Conservation (phyloP, 2,329 filamentous ascomycete genomes). For the Fusarium concolor region DNA sequence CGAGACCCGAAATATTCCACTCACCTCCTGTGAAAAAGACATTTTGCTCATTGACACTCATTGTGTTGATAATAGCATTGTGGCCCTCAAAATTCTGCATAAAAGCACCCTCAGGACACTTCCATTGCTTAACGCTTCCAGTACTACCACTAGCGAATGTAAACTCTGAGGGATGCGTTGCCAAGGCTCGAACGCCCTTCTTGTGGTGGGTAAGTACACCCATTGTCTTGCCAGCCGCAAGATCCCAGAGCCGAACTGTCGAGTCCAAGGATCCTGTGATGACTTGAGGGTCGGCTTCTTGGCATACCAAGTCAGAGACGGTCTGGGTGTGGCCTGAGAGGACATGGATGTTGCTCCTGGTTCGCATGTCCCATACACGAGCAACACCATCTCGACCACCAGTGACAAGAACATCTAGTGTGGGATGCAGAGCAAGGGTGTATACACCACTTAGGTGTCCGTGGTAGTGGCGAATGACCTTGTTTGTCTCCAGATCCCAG, state of each 20-base stretch:
- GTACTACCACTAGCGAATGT: conserved; percentile 95
- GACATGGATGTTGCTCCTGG: conserved; percentile 94
- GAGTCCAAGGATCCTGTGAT: conserved; percentile 93
- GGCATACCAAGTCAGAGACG: conserved; percentile 88
- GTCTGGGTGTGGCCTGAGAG: conserved; percentile 91
- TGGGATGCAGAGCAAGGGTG: conserved; percentile 91
- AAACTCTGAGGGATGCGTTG: conserved; percentile 90
- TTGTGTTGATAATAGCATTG: conserved; percentile 94
- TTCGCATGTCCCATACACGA: conserved; percentile 98
- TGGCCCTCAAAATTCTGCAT: conserved; percentile 99
- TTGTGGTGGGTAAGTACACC: conserved; percentile 98
- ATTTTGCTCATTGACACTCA: conserved; percentile 94
- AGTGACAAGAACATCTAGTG: conserved; percentile 92
- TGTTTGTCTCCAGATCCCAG: conserved; percentile 99
- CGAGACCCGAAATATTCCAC: conserved; percentile 11
- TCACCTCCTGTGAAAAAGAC: conserved; percentile 88
- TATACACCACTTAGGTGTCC: conserved; percentile 97
- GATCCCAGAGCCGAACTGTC: conserved; percentile 92
- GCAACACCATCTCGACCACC: conserved; percentile 95
- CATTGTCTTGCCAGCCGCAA: conserved; percentile 96
- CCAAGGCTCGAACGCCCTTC: conserved; percentile 89
- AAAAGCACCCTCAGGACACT: conserved; percentile 96
- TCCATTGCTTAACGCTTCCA: conserved; percentile 98
- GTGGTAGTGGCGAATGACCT: conserved; percentile 97
- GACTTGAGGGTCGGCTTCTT: conserved; percentile 96